Base-by-base conservation (phyloP, 2,329 filamentous ascomycete genomes). In the Cercospora sp. region DNA sequence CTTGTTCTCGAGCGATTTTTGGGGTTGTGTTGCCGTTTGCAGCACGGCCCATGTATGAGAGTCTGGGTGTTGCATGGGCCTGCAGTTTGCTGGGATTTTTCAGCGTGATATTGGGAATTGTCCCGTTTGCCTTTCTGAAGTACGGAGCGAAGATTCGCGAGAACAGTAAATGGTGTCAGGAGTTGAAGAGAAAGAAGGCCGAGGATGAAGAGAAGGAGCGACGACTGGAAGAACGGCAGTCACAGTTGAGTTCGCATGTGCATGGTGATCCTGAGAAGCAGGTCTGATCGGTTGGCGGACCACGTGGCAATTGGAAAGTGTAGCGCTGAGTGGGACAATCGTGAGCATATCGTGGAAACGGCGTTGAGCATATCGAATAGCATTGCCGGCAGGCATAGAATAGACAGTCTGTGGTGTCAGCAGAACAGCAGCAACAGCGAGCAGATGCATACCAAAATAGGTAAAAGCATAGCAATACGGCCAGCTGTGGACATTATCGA, bases 1-100 rank as follows among this genome's bases (percentile, higher is more conserved):
- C 90, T 58, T 92, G 95, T 77, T 87, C 91, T 66, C 86, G 94
- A 63, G 93, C 90, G 71, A 83, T 85, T 20, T 95, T 96, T 82
- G 93, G 90, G 68, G 92, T 92, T 0, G 77, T 82, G 2, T 63
- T 84, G 23, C 83, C 83, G 8, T 84, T 84, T 71, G 82, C 81
- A 0, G 80, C 82, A 30, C 76, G 74, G 59, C 81, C 83, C 0
- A 81, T 94, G 89, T 94, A 93, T 75, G 77, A 86, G 8, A 84
- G 81, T 28, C 82, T 94, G 26, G 91, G 91, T 16, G 86, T 89
- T 67, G 87, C 90, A 69, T 93, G 91, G 91, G 84, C 83, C 4
- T 85, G 83, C 60, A 83, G 80, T 64, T 63, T 87, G 61, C 70
- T 87, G 5, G 85, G 82, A 0, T 84, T 85, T 53, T 73, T 86